A percentile compares a stretch with the other conserved stretches of the same genome.
Evolutionary conservation across 2,329 filamentous ascomycete genomes (phyloP).

Genomic region (Pseudopyricularia cyperi): DNA sequence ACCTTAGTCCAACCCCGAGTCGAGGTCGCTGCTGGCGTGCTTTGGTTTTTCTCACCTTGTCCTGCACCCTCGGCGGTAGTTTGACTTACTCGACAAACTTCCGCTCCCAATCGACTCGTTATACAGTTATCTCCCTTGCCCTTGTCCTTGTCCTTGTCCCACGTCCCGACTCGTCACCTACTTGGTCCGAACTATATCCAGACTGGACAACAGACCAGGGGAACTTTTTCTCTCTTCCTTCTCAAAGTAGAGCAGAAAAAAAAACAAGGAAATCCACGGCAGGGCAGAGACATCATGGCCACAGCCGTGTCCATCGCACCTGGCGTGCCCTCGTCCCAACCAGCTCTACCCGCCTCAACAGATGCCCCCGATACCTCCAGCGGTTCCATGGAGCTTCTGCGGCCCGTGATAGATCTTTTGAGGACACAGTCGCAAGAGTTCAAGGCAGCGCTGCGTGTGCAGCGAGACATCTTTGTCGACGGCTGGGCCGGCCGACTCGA

Average conservation of each 20-base stretch:
- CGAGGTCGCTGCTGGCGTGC: no score
- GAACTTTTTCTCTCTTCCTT: not conserved
- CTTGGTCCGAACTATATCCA: no score
- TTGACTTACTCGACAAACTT: no score
- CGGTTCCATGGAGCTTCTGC: not conserved
- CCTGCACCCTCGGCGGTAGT: no score
- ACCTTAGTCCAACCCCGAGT: no score
- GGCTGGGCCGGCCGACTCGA: slow-evolving; percentile 1
- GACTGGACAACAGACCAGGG: not conserved
- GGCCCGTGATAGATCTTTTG: not conserved
- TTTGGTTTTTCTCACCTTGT: no score
- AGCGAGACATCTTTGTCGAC: slow-evolving; percentile 2
- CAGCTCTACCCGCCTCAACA: not conserved
- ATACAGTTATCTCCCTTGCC: no score
- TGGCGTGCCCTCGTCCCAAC: not conserved
- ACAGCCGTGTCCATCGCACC: not conserved
- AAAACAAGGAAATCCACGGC: not conserved
- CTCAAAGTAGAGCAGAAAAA: not conserved
- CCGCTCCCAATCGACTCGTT: no score
- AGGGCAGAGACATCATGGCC: not conserved
- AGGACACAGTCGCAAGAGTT: not conserved
- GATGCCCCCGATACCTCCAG: not conserved
- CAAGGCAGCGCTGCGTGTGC: not conserved
- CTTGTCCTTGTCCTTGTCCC: no score
- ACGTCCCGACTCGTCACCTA: no score